Base-by-base conservation (phyloP, 2,329 filamentous ascomycete genomes). In the Trichoderma citrinoviride region DNA sequence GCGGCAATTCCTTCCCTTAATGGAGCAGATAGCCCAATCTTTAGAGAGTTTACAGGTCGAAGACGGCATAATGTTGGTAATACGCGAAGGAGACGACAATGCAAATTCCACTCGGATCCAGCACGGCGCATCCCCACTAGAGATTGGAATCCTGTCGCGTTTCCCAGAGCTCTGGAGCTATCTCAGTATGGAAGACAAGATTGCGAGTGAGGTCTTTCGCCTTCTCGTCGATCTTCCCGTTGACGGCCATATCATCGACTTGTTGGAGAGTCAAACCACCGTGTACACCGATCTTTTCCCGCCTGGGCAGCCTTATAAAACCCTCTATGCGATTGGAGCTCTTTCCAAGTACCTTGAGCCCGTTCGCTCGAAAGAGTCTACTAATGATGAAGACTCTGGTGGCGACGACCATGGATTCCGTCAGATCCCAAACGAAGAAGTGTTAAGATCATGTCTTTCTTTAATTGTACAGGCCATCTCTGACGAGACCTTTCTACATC, bases 161-260 rank as follows among this genome's bases (percentile, higher is more conserved):
- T 96, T 97, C 71, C 85, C 91, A 61, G 88, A 94, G 67, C 78
- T 99, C 25, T 97, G 95, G 83, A 85, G 87, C 49, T 90, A 94
- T 71, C 82, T 98, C 61, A 87, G 87, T 68, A 85, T 93, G 78
- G 85, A 91, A 50, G 88, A 93, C 65, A 81, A 79, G 56, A 79
- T 92, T 47, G 87, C 90, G 7, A 81, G 84, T 72, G 87, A 91
- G 86, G 88, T 93, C 12, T 91, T 89, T 73, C 79, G 85, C 55
- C 92, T 94, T 68, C 80, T 94, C 43, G 79, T 85, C 61, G 84
- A 85, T 19, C 87, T 95, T 64, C 90, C 91, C 1, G 85, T 87
- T 0, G 86, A 92, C 69, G 83, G 85, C 46, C 82, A 83, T 58
- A 80, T 91, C 40, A 74, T 90, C 25, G 79, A 82, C 27, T 80